Evolutionary conservation across 129 eudicot species (phyloP).

Genomic region (Logfia minima): DNA sequence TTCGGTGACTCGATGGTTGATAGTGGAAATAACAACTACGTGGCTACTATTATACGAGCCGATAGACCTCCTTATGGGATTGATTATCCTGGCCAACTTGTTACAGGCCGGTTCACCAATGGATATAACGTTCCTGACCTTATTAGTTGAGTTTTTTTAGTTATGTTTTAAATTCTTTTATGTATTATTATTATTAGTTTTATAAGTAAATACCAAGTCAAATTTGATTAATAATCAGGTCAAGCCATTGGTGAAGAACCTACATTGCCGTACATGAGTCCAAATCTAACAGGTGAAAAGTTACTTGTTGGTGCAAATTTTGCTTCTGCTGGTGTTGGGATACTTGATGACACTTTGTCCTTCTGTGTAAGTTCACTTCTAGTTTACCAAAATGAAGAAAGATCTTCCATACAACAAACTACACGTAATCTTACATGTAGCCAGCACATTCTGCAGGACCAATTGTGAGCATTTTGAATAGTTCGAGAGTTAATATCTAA

Average conservation of each 20-base stretch:
- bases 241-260: conserved; percentile 44
- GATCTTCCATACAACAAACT: no score
- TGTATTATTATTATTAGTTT: not conserved
- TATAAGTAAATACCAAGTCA: not conserved
- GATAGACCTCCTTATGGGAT: conserved; percentile 54
- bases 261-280: conserved; percentile 56
- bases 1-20: no score
- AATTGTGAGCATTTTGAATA: no score
- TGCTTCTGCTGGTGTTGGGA: conserved; percentile 63
- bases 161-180: not conserved
- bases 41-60: conserved; percentile 54
- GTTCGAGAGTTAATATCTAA: no score
- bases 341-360: conserved; percentile 53
- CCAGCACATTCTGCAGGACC: no score
- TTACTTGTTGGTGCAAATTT: conserved; percentile 63
- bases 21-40: conserved; percentile 53
- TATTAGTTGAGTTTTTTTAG: conserved; percentile 48
- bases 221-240: conserved; percentile 29
- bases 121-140: conserved; percentile 52
- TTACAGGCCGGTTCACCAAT: conserved; percentile 57
- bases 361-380: conserved; percentile 43
- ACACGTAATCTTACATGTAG: no score
- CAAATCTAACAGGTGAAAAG: conserved; percentile 41
- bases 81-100: conserved; percentile 44
- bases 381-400: no score